These are phyloP conservation scores for Dictyostelium capitatum DNA, from an alignment of 78 protist genomes.

Conservation along the genomic window DNA sequence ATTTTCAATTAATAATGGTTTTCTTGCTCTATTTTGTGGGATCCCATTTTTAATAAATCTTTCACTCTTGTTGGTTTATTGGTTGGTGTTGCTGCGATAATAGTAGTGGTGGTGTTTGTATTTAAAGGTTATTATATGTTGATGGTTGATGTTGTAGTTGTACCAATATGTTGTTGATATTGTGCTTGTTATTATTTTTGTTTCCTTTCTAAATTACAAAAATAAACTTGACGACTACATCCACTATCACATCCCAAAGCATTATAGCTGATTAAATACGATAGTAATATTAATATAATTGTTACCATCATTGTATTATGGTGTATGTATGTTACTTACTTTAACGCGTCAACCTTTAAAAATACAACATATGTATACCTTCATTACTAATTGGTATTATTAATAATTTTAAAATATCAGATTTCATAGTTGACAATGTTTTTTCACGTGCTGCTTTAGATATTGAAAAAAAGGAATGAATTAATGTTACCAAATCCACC, in stretches of 20 bases:
- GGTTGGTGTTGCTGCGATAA: background rate
- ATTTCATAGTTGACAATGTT: constrained; percentile 23
- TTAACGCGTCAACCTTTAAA: constrained; percentile 84
- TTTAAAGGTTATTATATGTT: background rate
- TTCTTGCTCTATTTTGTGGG: constrained; percentile 71
- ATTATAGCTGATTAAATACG: constrained; percentile 30
- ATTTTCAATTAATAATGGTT: constrained; percentile 39
- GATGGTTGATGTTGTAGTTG: background rate
- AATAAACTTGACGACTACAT: background rate
- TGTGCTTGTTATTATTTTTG: constrained; percentile 14
- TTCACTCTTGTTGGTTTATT: constrained; percentile 5
- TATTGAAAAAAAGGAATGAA: constrained; percentile 52
- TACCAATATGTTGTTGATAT: constrained; percentile 7
- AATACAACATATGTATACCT: constrained; percentile 81
- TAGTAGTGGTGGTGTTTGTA: background rate
- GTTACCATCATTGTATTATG: no score
- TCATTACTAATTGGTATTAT: background rate
- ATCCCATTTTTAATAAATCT: constrained; percentile 75
- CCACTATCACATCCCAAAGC: constrained; percentile 57
- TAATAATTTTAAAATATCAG: constrained; percentile 14
- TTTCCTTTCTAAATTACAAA: constrained; percentile 18
- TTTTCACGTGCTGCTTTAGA: constrained; percentile 42
- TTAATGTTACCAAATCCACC: constrained; percentile 54
- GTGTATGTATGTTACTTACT: constrained; percentile 57
- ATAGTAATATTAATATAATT: background rate